Evolutionary conservation across 805 yeast species (phyloP).

Genomic region (Naumovozyma baii): DNA sequence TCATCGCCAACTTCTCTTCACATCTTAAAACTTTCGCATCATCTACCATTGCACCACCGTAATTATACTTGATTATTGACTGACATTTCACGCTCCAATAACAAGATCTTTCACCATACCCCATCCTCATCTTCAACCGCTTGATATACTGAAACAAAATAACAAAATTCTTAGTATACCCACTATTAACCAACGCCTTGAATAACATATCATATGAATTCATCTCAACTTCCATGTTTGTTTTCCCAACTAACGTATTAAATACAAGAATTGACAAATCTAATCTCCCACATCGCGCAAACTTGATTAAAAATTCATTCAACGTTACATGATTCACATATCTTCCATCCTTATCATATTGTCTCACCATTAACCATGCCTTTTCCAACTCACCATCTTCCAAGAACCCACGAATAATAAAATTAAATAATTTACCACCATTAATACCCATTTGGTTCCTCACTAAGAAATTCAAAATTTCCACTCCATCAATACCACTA

Average conservation of each 20-base stretch:
- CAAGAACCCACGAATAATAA: constrained; percentile 22
- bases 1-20: neutral
- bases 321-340: constrained; percentile 14
- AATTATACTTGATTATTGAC: constrained; percentile 21
- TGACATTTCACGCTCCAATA: constrained; percentile 20
- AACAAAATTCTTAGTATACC: constrained; percentile 23
- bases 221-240: constrained; percentile 27
- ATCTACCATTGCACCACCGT: neutral
- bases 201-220: constrained; percentile 29
- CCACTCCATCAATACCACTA: constrained; percentile 10
- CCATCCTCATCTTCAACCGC: constrained; percentile 4
- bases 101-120: constrained; percentile 10
- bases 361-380: constrained; percentile 25
- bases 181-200: constrained; percentile 29
- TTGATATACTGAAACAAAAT: constrained; percentile 21
- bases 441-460: constrained; percentile 22
- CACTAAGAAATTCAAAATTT: constrained; percentile 19
- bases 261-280: constrained; percentile 30
- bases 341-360: constrained; percentile 8
- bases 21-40: constrained; percentile 1
- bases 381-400: constrained; percentile 13
- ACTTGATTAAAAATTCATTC: constrained; percentile 25
- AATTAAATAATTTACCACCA: constrained; percentile 9
- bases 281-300: constrained; percentile 29
- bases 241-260: too few species aligned